A percentile compares a stretch with the other conserved stretches of the same genome.
Evolutionary conservation across 2,329 filamentous ascomycete genomes (phyloP).

Genomic region (Septoria linicola): DNA sequence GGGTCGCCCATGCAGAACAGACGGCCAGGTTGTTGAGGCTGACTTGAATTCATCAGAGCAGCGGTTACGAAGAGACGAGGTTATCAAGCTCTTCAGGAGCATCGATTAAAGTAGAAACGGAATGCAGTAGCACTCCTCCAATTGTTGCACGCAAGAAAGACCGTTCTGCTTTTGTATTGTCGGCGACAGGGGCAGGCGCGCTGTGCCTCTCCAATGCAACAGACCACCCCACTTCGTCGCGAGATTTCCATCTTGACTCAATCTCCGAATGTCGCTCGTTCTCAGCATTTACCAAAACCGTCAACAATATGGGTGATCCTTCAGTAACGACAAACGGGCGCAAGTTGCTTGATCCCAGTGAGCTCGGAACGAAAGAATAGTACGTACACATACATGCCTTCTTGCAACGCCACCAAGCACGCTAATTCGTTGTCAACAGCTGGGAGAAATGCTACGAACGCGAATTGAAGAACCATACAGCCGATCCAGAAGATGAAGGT

Average conservation of each 20-base stretch:
- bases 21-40: too few species aligned
- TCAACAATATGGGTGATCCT: slow-evolving; percentile 1
- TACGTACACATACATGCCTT: slow-evolving; percentile 47
- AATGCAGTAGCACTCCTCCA: too few species aligned
- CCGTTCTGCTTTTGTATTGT: not conserved
- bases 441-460: slow-evolving; percentile 66
- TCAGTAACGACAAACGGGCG: slow-evolving; percentile 8
- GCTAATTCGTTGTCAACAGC: slow-evolving; percentile 27
- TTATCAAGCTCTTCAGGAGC: too few species aligned
- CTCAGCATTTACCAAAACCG: not conserved
- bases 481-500: slow-evolving; percentile 74
- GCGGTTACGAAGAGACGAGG: too few species aligned
- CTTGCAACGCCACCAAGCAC: not conserved
- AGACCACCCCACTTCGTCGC: not conserved
- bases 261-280: not conserved
- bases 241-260: slow-evolving; percentile 1
- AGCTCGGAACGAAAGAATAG: slow-evolving; percentile 89
- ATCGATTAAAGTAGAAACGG: not conserved
- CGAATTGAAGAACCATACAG: slow-evolving; percentile 69
- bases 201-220: too few species aligned
- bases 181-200: too few species aligned
- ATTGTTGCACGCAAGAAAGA: too few species aligned
- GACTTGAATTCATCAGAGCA: too few species aligned
- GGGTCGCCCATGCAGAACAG: too few species aligned
- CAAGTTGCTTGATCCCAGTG: slow-evolving; percentile 65